phyloP scores from a whole-genome alignment of 129 eudicot genomes.

The Arctium lappa region DNA sequence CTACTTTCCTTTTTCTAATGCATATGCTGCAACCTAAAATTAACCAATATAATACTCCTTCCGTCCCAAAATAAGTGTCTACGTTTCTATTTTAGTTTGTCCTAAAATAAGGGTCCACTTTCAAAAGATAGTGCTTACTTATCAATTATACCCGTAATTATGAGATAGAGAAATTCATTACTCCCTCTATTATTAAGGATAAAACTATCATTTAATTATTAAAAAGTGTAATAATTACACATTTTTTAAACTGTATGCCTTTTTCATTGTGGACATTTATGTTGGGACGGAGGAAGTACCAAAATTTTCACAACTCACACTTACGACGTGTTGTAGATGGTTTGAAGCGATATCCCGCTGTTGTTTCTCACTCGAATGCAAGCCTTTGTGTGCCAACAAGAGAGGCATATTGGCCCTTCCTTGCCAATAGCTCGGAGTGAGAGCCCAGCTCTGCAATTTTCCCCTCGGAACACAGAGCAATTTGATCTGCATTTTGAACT shows the following conservation, averaged over 20 bases:
- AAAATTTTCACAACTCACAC: background rate
- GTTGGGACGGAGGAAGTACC: no score
- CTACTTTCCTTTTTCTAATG: background rate
- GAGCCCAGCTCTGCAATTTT: slow-evolving; percentile 84
- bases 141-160: no score
- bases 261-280: no score
- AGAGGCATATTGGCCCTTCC: slow-evolving; percentile 72
- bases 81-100: no score
- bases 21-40: background rate
- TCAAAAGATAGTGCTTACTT: no score
- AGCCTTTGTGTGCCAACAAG: slow-evolving; percentile 93
- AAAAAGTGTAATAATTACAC: no score
- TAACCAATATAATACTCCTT: background rate
- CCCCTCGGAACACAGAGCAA: slow-evolving; percentile 90
- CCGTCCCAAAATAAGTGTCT: no score
- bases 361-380: slow-evolving; percentile 67
- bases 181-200: no score
- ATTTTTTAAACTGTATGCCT: no score
- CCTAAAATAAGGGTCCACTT: no score
- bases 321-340: background rate
- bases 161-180: no score
- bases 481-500: slow-evolving; percentile 92
- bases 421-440: slow-evolving; percentile 62
- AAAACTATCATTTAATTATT: no score
- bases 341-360: background rate